phyloP scores from a whole-genome alignment of 345 rosid genomes.

The Acer saccharum region DNA sequence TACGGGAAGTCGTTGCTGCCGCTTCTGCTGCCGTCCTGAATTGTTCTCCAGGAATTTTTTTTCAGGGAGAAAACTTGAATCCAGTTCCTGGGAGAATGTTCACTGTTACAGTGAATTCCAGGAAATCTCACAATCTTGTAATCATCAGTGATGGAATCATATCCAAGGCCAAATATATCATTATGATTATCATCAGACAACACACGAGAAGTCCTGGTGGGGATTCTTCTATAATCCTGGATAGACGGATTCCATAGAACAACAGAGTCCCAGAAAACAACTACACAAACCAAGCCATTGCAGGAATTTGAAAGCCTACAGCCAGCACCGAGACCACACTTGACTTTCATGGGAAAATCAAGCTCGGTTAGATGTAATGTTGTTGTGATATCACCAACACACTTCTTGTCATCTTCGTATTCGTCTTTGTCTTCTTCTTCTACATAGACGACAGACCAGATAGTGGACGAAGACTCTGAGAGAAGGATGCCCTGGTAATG shows the following conservation, averaged over 20 bases:
- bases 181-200: not conserved
- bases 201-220: not conserved
- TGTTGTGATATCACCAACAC: not conserved
- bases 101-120: not conserved
- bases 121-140: not conserved
- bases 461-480: not conserved
- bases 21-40: not conserved
- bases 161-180: not conserved
- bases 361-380: not conserved
- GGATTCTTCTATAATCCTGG: not conserved
- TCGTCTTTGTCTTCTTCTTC: not conserved
- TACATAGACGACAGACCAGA: not conserved
- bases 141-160: not conserved
- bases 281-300: not conserved
- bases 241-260: not conserved
- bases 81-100: not conserved
- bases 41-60: not conserved
- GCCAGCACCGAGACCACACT: not conserved
- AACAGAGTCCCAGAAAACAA: not conserved
- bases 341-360: not conserved
- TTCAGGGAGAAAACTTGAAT: not conserved
- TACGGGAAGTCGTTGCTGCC: not conserved
- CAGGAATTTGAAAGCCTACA: not conserved
- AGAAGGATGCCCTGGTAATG: not conserved
- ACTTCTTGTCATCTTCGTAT: not conserved